Percentiles rank a stretch among this genome's conserved stretches.
These are phyloP conservation scores for Leishmania mexicana DNA, from an alignment of 208 protist genomes.

Conservation along the genomic window DNA sequence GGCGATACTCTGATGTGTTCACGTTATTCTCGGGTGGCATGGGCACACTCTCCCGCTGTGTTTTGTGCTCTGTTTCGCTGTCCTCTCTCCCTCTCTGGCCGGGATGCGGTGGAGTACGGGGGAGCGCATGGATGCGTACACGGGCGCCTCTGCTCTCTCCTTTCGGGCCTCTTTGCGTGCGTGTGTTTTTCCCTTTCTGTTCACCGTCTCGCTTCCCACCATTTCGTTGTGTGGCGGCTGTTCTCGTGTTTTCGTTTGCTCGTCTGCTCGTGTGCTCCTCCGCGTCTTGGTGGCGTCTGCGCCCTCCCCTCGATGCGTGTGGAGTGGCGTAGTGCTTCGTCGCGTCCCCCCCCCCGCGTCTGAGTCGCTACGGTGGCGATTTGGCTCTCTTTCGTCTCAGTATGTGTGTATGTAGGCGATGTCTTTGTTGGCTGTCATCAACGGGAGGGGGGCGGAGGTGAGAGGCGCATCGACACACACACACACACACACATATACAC, in stretches of 20 bases:
- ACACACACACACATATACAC: neutral
- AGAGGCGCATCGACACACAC: neutral
- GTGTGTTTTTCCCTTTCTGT: neutral
- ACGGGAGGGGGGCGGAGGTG: neutral
- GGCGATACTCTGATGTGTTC: neutral
- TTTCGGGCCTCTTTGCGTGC: neutral
- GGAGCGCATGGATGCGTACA: too few species aligned
- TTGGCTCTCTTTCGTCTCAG: neutral
- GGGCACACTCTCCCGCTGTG: neutral
- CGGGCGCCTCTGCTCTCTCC: neutral
- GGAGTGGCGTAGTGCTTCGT: neutral
- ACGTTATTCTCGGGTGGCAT: neutral
- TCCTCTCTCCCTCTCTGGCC: neutral
- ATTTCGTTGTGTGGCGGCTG: neutral
- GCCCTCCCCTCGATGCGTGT: neutral
- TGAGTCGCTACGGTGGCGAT: neutral
- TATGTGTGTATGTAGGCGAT: neutral
- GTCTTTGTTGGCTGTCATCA: neutral
- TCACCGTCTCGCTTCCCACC: neutral
- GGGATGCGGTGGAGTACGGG: neutral
- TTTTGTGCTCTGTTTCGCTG: neutral
- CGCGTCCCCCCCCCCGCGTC: neutral
- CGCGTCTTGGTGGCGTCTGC: neutral
- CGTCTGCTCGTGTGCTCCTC: neutral
- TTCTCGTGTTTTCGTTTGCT: neutral